phyloP scores from a whole-genome alignment of 352 stramenopile genomes.

The Elongisporangium anandrum region DNA sequence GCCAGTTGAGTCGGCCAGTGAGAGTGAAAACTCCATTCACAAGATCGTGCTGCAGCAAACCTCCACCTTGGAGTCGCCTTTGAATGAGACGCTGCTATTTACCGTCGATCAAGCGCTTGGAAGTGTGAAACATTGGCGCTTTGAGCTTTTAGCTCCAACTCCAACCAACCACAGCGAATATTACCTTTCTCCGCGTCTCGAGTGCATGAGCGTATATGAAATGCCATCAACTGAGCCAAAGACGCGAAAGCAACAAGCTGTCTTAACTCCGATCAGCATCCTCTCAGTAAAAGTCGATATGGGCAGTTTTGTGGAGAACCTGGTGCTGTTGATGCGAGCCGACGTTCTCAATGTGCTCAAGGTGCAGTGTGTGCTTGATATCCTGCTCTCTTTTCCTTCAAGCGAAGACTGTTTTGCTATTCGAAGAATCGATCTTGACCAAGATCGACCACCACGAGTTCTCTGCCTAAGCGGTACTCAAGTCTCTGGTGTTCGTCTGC shows the following conservation, averaged over 20 bases:
- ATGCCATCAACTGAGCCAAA: background rate
- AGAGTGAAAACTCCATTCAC: background rate
- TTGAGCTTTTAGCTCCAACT: constrained; percentile 7
- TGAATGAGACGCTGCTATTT: constrained; percentile 24
- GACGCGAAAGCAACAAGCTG: background rate
- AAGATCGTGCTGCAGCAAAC: background rate
- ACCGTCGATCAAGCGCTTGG: constrained; percentile 22
- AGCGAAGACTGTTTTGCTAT: constrained; percentile 18
- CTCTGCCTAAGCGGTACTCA: constrained; percentile 19
- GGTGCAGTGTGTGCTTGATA: constrained; percentile 40
- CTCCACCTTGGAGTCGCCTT: background rate
- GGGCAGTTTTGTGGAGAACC: constrained; percentile 35
- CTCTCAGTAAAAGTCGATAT: constrained; percentile 54
- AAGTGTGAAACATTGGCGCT: constrained; percentile 35
- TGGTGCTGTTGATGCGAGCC: constrained; percentile 43
- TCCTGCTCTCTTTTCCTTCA: constrained; percentile 15
- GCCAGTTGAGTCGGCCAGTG: background rate
- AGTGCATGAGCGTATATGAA: background rate
- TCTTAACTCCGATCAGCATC: constrained; percentile 1
- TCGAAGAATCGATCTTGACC: constrained; percentile 8
- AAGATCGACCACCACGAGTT: constrained; percentile 3
- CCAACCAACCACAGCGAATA: too few relatives aligned
- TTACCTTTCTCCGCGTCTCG: background rate
- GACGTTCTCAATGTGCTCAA: constrained; percentile 71
- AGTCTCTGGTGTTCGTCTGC: constrained; percentile 15